Percentiles rank a stretch among this genome's conserved stretches.
Conservation (phyloP, 2,329 filamentous ascomycete species). For the Lizonia empirigonia region DNA sequence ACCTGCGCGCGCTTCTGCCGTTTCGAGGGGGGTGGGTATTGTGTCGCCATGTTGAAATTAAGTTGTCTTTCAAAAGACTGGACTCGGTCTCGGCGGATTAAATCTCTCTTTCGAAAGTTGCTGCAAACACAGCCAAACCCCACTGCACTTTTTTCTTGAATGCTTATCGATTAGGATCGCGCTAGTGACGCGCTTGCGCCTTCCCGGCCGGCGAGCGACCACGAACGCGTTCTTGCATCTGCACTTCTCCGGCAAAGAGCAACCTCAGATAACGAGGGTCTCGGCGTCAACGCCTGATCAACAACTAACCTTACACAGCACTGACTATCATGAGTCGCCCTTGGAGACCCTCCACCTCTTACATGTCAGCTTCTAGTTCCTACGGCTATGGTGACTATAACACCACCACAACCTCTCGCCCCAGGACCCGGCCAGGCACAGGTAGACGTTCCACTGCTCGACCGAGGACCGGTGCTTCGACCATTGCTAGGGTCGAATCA, state of each 20-base stretch:
- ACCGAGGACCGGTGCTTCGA: conserved; percentile 62
- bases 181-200: conserved; percentile 32
- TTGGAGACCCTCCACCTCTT: conserved; percentile 35
- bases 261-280: background rate
- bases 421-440: conserved; percentile 39
- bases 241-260: background rate
- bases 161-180: conserved; percentile 31
- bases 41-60: conserved; percentile 69
- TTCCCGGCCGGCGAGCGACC: background rate
- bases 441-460: conserved; percentile 53
- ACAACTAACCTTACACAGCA: conserved; percentile 27
- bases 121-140: conserved; percentile 9
- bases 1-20: conserved; percentile 78
- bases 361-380: conserved; percentile 39
- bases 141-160: conserved; percentile 20
- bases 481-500: conserved; percentile 60
- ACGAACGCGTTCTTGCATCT: conserved; percentile 15
- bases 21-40: conserved; percentile 84
- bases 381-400: conserved; percentile 46
- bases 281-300: conserved; percentile 19
- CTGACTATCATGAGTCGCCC: conserved; percentile 36
- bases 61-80: background rate
- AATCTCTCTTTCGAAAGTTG: conserved; percentile 1
- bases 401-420: conserved; percentile 46
- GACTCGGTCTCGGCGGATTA: background rate